Evolutionary conservation across 305 asterid genomes (phyloP).

Genomic region (Plantago lanceolata): DNA sequence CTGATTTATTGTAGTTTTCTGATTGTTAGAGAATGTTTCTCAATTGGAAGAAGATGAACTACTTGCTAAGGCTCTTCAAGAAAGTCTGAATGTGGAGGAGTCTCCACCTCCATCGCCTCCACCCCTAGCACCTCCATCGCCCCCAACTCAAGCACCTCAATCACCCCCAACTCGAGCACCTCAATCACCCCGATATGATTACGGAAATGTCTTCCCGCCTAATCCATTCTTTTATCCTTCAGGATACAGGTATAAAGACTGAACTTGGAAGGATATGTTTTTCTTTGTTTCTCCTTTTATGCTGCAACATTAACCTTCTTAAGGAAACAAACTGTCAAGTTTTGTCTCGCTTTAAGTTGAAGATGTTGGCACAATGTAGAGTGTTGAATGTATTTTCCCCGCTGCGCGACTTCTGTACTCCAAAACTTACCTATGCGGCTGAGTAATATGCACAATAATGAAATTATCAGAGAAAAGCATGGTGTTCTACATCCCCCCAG

Average conservation of each 20-base stretch:
- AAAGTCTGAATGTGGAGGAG: conserved; percentile 65
- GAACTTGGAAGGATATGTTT: not conserved
- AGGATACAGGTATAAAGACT: conserved; percentile 50
- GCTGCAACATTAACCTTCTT: too few relatives aligned
- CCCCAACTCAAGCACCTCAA: not conserved
- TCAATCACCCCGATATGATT: conserved; percentile 44
- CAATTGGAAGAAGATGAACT: conserved; percentile 81
- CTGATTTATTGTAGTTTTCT: conserved; percentile 12
- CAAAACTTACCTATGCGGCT: too few relatives aligned
- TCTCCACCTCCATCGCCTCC: conserved; percentile 27
- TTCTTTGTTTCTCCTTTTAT: too few relatives aligned
- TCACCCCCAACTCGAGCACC: conserved; percentile 10
- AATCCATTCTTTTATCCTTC: conserved; percentile 48
- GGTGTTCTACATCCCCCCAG: too few relatives aligned
- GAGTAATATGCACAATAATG: too few relatives aligned
- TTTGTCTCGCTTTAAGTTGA: too few relatives aligned
- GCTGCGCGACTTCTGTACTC: too few relatives aligned
- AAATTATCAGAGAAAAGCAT: too few relatives aligned
- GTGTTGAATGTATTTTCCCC: too few relatives aligned
- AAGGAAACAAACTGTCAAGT: too few relatives aligned
- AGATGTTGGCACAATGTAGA: too few relatives aligned
- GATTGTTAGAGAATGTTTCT: conserved; percentile 47
- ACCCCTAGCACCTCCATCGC: not conserved
- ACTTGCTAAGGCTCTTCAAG: conserved; percentile 89
- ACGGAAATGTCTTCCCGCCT: conserved; percentile 56